Evolutionary conservation across 2,329 filamentous ascomycete species (phyloP), one percentile per base, ranked within the genome.

Genomic region (Verticillium albo-atrum): DNA sequence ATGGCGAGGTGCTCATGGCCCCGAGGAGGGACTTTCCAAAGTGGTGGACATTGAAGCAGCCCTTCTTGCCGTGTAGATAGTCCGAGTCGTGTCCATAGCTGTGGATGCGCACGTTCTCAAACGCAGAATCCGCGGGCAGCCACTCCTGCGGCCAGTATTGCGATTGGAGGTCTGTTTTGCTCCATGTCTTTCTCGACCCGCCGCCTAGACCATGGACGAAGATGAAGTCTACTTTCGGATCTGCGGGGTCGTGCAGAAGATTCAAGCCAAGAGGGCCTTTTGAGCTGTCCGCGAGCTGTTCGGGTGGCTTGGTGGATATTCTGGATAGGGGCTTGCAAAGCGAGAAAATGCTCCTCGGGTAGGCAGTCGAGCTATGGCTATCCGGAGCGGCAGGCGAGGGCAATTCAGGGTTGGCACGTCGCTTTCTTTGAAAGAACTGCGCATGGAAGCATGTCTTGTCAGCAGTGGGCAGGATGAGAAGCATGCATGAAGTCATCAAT

Each of bases 121-220:
- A 71, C 1, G 56, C 65, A 2, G 63, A 56, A 26, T 74, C 72
- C 25, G 63, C 56, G 4, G 72, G 69, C 0, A 78, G 70, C 71
- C 71, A 77, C 55, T 70, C 64, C 47, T 66, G 56, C 1, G 76
- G 76, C 76, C 76, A 78, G 61, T 70, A 78, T n/a, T 70, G 57
- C 1, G 47, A 47, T 1, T 58, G 62, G 15, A 59, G 47, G 55
- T 4, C 7, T 23, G 52, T 23, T 28, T 71, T 72, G 30, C 65
- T 66, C 75, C 77, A 79, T 59, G 76, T 77, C 58, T 73, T 71
- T 4, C 68, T 65, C 6, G 75, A 74, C 28, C 68, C 65, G 5
- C 76, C 75, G 3, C 73, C 72, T 4, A 77, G 68, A 5, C 75
- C 75, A 63, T 78, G 75, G 7, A 78, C 67, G 55, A 76, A 77